phyloP scores from a whole-genome alignment of 2,329 filamentous ascomycete genomes.

The Huntiella moniliformis region DNA sequence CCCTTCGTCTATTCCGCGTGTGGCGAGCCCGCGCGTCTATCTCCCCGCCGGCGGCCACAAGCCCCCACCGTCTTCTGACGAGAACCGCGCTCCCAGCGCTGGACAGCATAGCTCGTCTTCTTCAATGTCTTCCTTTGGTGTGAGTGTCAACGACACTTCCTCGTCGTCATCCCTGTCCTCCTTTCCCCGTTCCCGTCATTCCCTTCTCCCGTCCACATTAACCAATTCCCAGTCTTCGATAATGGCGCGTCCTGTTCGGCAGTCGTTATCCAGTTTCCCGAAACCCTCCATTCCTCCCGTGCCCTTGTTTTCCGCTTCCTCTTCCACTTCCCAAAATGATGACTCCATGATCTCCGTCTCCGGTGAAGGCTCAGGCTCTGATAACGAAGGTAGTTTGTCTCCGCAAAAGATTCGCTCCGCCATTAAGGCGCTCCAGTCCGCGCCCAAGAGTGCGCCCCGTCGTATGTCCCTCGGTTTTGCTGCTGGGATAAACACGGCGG shows the following conservation, averaged over 20 bases:
- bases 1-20: conserved; percentile 10
- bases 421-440: conserved; percentile 7
- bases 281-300: neutral
- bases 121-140: conserved; percentile 11
- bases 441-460: conserved; percentile 1
- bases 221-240: neutral
- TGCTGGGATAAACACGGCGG: neutral
- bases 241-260: neutral
- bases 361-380: conserved; percentile 10
- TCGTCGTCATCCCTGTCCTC: conserved; percentile 5
- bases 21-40: conserved; percentile 9
- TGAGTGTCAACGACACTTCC: conserved; percentile 9
- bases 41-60: neutral
- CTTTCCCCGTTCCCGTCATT: neutral
- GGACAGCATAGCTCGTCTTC: neutral
- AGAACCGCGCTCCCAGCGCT: conserved; percentile 5
- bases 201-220: neutral
- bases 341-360: neutral
- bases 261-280: neutral
- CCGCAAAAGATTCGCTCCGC: conserved; percentile 11
- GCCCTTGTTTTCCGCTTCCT: neutral
- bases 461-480: conserved; percentile 9
- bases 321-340: neutral
- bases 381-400: conserved; percentile 12
- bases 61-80: conserved; percentile 1